phyloP scores from a whole-genome alignment of 2,329 filamentous ascomycete genomes.

The Cladosporium sp. region DNA sequence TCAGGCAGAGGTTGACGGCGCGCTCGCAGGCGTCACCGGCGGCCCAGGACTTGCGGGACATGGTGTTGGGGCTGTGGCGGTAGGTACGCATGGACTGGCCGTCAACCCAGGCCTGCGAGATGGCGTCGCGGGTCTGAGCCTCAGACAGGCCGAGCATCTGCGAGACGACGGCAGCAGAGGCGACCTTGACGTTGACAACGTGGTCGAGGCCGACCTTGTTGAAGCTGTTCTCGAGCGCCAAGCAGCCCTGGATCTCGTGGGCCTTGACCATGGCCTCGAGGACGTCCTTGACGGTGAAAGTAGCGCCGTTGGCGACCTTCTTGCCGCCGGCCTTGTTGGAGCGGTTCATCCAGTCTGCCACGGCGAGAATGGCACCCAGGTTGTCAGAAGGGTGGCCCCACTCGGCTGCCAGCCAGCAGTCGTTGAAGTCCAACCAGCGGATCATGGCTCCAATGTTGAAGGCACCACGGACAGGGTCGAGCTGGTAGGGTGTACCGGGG shows the following conservation, averaged over 20 bases:
- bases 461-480: conserved; percentile 91
- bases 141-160: conserved; percentile 91
- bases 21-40: conserved; percentile 97
- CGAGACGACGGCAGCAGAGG: conserved; percentile 88
- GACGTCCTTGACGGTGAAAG: conserved; percentile 85
- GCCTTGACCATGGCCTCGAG: conserved; percentile 95
- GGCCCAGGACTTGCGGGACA: conserved; percentile 99
- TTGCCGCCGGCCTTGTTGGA: conserved; percentile 82
- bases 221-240: conserved; percentile 96
- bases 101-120: conserved; percentile 97
- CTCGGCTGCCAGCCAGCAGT: conserved; percentile 98
- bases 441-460: conserved; percentile 99
- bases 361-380: conserved; percentile 91
- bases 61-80: conserved; percentile 96
- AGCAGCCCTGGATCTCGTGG: conserved; percentile 96
- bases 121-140: conserved; percentile 88
- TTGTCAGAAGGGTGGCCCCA: conserved; percentile 99
- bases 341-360: conserved; percentile 95
- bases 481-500: conserved; percentile 86
- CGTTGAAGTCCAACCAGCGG: conserved; percentile 99
- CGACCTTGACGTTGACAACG: conserved; percentile 97
- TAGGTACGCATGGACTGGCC: conserved; percentile 95
- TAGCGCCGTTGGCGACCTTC: conserved; percentile 68
- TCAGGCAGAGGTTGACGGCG: conserved; percentile 95
- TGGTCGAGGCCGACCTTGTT: conserved; percentile 99